Percentiles rank a stretch among this genome's conserved stretches.
These are phyloP conservation scores for Podospora bellae-mahoneyi DNA, from an alignment of 495 filamentous ascomycete species.

Conservation along the genomic window DNA sequence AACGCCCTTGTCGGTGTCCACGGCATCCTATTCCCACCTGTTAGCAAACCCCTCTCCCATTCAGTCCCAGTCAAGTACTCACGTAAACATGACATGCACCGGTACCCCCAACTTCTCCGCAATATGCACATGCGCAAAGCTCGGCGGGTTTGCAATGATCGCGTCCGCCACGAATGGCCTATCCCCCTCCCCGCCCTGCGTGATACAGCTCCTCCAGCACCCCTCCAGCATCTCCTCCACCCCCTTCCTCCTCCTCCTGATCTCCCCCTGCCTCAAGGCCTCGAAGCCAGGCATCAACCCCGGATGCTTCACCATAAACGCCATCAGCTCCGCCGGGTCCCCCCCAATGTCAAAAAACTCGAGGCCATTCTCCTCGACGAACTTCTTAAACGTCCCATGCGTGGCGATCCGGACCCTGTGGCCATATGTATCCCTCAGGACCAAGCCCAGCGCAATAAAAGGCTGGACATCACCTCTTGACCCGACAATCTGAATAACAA, in stretches of 20 bases:
- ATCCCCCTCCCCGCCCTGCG: slow-evolving; percentile 41
- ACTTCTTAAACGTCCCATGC: slow-evolving; percentile 63
- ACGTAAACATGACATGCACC: slow-evolving; percentile 62
- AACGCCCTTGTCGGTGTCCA: slow-evolving; percentile 64
- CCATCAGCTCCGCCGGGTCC: slow-evolving; percentile 71
- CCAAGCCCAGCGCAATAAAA: slow-evolving; percentile 67
- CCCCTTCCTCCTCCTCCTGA: slow-evolving; percentile 54
- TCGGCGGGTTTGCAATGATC: slow-evolving; percentile 68
- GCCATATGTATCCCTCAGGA: slow-evolving; percentile 63
- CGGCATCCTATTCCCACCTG: slow-evolving; percentile 39
- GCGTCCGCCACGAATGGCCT: slow-evolving; percentile 64
- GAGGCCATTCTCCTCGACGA: slow-evolving; percentile 61
- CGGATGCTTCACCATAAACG: slow-evolving; percentile 79
- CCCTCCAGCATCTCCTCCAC: slow-evolving; percentile 63
- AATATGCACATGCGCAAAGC: slow-evolving; percentile 63
- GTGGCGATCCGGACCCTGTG: slow-evolving; percentile 69
- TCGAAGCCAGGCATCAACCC: slow-evolving; percentile 64
- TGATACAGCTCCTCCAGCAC: slow-evolving; percentile 59
- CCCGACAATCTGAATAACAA: slow-evolving; percentile 78
- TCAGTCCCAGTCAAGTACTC: not conserved
- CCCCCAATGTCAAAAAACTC: slow-evolving; percentile 74
- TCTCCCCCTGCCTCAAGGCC: slow-evolving; percentile 62
- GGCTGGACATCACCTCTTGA: slow-evolving; percentile 75
- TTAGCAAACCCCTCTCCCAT: too few species aligned
- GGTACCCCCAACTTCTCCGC: slow-evolving; percentile 63